Conservation (phyloP, 2,329 filamentous ascomycete species). For the Fusarium transvaalense region DNA sequence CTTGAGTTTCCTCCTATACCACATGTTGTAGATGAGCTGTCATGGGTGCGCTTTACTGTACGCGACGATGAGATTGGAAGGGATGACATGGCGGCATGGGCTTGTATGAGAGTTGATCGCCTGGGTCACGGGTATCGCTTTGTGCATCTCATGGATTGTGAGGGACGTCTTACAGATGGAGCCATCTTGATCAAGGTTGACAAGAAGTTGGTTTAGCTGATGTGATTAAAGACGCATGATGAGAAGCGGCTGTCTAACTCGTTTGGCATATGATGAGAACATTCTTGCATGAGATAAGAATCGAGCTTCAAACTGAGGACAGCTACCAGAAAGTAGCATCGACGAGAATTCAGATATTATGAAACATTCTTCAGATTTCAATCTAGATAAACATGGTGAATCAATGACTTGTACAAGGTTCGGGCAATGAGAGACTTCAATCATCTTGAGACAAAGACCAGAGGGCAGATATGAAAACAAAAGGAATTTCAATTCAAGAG, state of each 20-base stretch:
- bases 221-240: constrained; percentile 20
- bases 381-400: too few relatives aligned
- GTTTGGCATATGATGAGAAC: constrained; percentile 2
- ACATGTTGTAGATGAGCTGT: constrained; percentile 74
- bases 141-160: constrained; percentile 78
- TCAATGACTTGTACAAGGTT: neutral
- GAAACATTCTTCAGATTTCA: too few relatives aligned
- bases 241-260: constrained; percentile 2
- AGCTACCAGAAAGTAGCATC: too few relatives aligned
- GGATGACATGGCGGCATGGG: constrained; percentile 88
- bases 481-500: constrained; percentile 13
- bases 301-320: neutral
- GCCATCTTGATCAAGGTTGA: constrained; percentile 79
- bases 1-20: constrained; percentile 68
- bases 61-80: constrained; percentile 85
- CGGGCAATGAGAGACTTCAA: too few relatives aligned
- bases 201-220: constrained; percentile 62
- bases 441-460: neutral
- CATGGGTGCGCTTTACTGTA: constrained; percentile 85
- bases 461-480: neutral
- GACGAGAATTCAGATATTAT: neutral
- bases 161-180: constrained; percentile 75
- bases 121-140: constrained; percentile 81
- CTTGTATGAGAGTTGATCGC: constrained; percentile 86
- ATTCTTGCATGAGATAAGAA: neutral